phyloP scores from a whole-genome alignment of 106 monocot species.

The Allium cepa region DNA sequence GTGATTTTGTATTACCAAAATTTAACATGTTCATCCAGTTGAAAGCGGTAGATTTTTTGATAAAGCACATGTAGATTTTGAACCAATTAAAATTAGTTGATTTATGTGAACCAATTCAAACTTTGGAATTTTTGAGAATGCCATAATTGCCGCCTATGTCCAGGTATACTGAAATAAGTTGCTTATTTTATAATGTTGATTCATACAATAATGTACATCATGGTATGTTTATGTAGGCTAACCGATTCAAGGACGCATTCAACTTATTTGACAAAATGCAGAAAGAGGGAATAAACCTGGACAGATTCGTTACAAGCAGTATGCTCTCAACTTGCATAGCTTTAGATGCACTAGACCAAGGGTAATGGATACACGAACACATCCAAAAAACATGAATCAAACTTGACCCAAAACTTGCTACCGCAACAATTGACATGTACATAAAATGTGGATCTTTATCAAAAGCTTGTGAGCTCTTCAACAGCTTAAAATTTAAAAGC shows the following conservation, averaged over 20 bases:
- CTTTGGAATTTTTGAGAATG: too few species aligned
- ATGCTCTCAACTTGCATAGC: conserved; percentile 64
- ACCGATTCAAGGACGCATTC: conserved; percentile 41
- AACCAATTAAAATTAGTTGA: too few species aligned
- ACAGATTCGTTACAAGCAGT: conserved; percentile 54
- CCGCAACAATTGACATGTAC: conserved; percentile 81
- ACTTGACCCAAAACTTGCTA: conserved; percentile 53
- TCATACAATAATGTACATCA: too few species aligned
- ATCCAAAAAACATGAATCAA: conserved; percentile 33
- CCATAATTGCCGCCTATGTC: too few species aligned
- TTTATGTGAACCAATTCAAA: too few species aligned
- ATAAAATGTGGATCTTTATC: conserved; percentile 77
- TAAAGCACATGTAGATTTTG: too few species aligned
- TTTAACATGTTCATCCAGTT: too few species aligned
- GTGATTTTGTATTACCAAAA: too few species aligned
- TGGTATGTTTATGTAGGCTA: too few species aligned
- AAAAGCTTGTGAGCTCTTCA: conserved; percentile 53
- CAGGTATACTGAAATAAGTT: too few species aligned
- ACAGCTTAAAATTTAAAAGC: conserved; percentile 19
- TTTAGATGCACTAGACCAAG: conserved; percentile 49
- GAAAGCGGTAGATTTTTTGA: too few species aligned
- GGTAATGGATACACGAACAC: conserved; percentile 49
- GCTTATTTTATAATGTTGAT: too few species aligned
- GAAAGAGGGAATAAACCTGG: conserved; percentile 29
- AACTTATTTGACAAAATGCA: conserved; percentile 49